Evolutionary conservation across 768 basidiomycete genomes (phyloP).

Genomic region (Podaxis pistillaris): DNA sequence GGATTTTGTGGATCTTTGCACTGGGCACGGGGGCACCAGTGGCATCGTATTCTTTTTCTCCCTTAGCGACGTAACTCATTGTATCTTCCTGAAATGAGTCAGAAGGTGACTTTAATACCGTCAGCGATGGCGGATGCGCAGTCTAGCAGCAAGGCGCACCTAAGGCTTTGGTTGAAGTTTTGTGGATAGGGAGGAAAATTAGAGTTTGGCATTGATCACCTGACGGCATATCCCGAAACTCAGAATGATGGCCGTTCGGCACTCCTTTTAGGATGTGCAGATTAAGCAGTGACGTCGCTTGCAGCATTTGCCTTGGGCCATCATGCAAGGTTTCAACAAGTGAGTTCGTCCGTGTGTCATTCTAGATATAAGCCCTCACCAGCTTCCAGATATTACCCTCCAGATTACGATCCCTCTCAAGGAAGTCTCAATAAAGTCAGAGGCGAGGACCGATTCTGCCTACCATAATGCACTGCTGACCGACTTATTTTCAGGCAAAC

Average conservation of each 20-base stretch:
- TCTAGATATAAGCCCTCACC: not conserved
- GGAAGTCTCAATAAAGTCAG: constrained; percentile 70
- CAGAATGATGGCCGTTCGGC: constrained; percentile 5
- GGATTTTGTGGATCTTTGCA: constrained; percentile 97
- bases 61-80: constrained; percentile 99
- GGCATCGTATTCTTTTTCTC: constrained; percentile 97
- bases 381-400: constrained; percentile 43
- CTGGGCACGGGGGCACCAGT: constrained; percentile 81
- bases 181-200: constrained; percentile 39
- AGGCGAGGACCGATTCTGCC: constrained; percentile 38
- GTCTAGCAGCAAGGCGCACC: constrained; percentile 30
- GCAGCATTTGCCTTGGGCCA: not conserved
- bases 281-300: not conserved
- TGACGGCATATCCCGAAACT: not conserved
- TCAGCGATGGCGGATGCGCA: constrained; percentile 13
- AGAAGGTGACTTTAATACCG: constrained; percentile 68
- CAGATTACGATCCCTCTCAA: constrained; percentile 54
- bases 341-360: constrained; percentile 17
- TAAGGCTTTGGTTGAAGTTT: constrained; percentile 38
- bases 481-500: constrained; percentile 62
- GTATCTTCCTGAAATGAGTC: constrained; percentile 54
- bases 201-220: constrained; percentile 29
- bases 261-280: not conserved
- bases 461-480: constrained; percentile 6
- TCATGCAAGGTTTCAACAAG: constrained; percentile 52